phyloP scores from a whole-genome alignment of 345 rosid species.

The Brassica nigra region DNA sequence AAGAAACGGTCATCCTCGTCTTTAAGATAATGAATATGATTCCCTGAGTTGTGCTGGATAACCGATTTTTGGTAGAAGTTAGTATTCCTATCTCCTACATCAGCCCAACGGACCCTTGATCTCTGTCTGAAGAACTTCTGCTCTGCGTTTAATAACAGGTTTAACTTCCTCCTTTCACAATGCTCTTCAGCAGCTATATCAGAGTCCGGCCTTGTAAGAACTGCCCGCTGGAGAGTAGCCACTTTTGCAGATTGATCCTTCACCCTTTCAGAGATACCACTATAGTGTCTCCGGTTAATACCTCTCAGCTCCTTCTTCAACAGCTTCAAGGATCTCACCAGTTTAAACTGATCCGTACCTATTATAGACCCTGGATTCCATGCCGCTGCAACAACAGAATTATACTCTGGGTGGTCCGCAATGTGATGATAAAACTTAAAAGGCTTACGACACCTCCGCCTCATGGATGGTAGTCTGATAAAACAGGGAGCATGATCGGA shows the following conservation, averaged over 20 bases:
- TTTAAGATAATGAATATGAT: too few relatives aligned
- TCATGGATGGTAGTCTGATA: not conserved
- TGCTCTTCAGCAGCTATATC: not conserved
- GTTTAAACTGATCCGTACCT: not conserved
- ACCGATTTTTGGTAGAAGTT: too few relatives aligned
- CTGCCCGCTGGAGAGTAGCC: not conserved
- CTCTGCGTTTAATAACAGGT: too few relatives aligned
- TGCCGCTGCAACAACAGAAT: not conserved
- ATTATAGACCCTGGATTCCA: not conserved
- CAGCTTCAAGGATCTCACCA: not conserved
- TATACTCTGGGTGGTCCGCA: not conserved
- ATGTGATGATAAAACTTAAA: not conserved
- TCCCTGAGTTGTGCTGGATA: too few relatives aligned
- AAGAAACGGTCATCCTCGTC: too few relatives aligned
- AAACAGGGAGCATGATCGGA: not conserved
- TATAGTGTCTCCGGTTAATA: not conserved
- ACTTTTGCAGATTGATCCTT: not conserved
- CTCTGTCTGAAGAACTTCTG: too few relatives aligned
- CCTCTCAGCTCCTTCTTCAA: not conserved
- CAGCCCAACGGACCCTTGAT: too few relatives aligned
- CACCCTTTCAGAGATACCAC: not conserved
- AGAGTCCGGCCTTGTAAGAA: not conserved
- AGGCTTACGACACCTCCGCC: not conserved
- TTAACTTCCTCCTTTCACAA: not conserved
- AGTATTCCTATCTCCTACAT: too few relatives aligned